A percentile compares a stretch with the other conserved stretches of the same genome.
Evolutionary conservation across 352 stramenopile species (phyloP).

Genomic region (Globisporangium splendens): DNA sequence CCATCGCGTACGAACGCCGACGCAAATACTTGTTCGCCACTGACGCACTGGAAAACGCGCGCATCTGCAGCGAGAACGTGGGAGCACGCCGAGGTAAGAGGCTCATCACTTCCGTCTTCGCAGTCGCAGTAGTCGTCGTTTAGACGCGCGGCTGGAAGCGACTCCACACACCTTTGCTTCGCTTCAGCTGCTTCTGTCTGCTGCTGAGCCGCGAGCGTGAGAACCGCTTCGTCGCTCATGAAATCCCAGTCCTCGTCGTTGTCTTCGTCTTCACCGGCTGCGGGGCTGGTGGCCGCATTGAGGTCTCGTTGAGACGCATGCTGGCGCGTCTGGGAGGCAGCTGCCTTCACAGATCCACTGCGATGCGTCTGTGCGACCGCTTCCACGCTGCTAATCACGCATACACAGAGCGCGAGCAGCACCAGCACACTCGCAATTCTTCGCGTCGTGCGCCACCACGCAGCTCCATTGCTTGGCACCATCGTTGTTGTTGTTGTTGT

Average conservation of each 20-base stretch:
- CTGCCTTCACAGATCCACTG: neutral
- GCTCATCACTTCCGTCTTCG: conserved; percentile 88
- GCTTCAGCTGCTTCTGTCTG: neutral
- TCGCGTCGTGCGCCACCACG: conserved; percentile 14
- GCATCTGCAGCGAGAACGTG: conserved; percentile 23
- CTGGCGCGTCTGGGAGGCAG: neutral
- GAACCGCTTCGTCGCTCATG: conserved; percentile 43
- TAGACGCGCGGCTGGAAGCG: conserved; percentile 34
- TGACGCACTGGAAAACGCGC: conserved; percentile 36
- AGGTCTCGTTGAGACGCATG: neutral
- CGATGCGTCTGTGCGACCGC: neutral
- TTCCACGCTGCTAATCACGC: neutral
- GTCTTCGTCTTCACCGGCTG: conserved; percentile 46
- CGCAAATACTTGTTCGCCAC: conserved; percentile 31
- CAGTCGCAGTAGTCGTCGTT: conserved; percentile 96
- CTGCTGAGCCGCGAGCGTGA: conserved; percentile 21
- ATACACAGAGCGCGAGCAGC: neutral
- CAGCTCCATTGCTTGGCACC: conserved; percentile 1
- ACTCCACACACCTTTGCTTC: conserved; percentile 25
- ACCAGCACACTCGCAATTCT: conserved; percentile 10
- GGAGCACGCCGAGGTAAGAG: conserved; percentile 75
- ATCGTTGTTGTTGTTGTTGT: neutral
- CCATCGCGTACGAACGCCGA: conserved; percentile 83
- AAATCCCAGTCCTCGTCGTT: conserved; percentile 60
- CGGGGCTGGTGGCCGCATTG: conserved; percentile 15